Evolutionary conservation across 2,329 filamentous ascomycete species (phyloP).

Genomic region (Tolypocladium pustulatum): DNA sequence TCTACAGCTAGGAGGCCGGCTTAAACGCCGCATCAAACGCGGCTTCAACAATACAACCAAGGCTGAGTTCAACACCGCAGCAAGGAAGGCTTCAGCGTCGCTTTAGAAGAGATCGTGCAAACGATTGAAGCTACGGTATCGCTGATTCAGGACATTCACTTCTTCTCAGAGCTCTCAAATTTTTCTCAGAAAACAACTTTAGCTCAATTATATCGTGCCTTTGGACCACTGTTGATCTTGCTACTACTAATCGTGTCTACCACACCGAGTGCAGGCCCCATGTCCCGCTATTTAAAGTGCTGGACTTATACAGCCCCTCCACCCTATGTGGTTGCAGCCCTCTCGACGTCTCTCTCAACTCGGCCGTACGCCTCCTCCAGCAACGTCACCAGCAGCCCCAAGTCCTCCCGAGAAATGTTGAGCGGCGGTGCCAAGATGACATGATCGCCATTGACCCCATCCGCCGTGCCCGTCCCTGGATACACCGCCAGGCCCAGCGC

Average conservation of each 20-base stretch:
- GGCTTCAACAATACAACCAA: not conserved
- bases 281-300: too few species aligned
- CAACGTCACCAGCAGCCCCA: constrained; percentile 6
- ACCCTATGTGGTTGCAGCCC: not conserved
- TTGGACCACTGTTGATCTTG: not conserved
- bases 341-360: constrained; percentile 1
- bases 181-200: too few species aligned
- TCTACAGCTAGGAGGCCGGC: too few species aligned
- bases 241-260: not conserved
- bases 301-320: not conserved
- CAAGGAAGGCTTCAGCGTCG: not conserved
- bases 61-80: constrained; percentile 3
- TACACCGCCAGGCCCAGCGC: constrained; percentile 39
- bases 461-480: constrained; percentile 50
- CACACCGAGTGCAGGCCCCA: not conserved
- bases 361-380: constrained; percentile 5
- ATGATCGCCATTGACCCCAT: constrained; percentile 55
- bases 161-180: too few species aligned
- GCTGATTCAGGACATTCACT: not conserved
- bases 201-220: too few species aligned
- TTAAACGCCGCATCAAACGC: not conserved
- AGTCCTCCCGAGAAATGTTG: constrained; percentile 36
- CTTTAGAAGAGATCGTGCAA: not conserved
- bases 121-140: not conserved
- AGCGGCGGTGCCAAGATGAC: constrained; percentile 63